Percentiles rank a stretch among this genome's conserved stretches.
phyloP scores from a whole-genome alignment of 2,329 filamentous ascomycete species.

The Colletotrichum abscissum region DNA sequence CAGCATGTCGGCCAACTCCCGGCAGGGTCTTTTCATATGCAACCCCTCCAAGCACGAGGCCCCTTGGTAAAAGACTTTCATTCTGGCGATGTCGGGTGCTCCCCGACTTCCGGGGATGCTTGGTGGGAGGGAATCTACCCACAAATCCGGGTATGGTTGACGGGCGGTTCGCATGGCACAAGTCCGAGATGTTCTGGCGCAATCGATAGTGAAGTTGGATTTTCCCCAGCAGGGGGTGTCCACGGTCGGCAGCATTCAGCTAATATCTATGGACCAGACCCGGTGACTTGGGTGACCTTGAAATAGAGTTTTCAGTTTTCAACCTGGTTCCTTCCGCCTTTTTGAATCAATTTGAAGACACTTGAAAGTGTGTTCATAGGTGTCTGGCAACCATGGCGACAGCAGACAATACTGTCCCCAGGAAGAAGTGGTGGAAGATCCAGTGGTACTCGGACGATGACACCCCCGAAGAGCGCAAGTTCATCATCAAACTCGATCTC shows the following conservation, averaged over 20 bases:
- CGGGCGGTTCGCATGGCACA: constrained; percentile 20
- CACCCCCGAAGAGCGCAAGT: constrained; percentile 52
- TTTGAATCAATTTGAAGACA: background rate
- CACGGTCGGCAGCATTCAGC: background rate
- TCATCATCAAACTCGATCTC: constrained; percentile 55
- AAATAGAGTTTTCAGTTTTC: background rate
- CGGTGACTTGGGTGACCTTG: background rate
- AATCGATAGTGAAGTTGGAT: constrained; percentile 11
- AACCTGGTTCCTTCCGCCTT: no score
- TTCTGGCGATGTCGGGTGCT: background rate
- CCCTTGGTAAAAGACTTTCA: background rate
- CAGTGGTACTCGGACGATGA: constrained; percentile 64
- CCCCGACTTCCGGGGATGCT: constrained; percentile 16
- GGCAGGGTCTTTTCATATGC: background rate
- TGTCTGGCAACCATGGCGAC: background rate
- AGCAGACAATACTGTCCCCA: constrained; percentile 7
- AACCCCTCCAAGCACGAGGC: background rate
- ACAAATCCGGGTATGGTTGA: background rate
- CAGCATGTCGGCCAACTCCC: constrained; percentile 24
- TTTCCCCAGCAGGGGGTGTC: background rate
- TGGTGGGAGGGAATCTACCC: background rate
- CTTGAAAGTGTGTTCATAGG: background rate
- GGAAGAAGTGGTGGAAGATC: constrained; percentile 49
- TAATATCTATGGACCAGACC: constrained; percentile 5
- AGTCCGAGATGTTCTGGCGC: constrained; percentile 22